Percentiles rank a stretch among this genome's conserved stretches.
These are phyloP conservation scores for Umbelopsis vinacea DNA, from an alignment of 192 early-diverging fungal species.

Conservation along the genomic window DNA sequence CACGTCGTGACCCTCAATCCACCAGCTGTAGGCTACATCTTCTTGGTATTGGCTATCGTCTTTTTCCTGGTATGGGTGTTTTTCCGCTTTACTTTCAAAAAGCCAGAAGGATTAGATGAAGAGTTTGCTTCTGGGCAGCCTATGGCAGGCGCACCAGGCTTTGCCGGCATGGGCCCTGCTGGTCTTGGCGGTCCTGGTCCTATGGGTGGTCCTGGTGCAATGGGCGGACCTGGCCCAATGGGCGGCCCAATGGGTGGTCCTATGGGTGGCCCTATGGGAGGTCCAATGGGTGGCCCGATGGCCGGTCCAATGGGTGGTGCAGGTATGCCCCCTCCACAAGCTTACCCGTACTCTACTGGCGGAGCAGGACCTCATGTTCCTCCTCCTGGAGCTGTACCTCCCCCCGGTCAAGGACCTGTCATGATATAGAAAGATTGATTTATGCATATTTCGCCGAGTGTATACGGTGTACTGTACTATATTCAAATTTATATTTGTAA, in stretches of 20 bases:
- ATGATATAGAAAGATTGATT: background rate
- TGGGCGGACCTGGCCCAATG: background rate
- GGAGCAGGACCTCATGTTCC: background rate
- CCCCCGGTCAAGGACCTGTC: no score
- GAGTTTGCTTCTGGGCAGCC: no score
- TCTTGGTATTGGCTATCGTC: background rate
- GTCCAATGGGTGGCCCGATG: background rate
- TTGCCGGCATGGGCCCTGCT: no score
- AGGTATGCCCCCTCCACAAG: background rate
- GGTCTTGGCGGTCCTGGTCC: background rate
- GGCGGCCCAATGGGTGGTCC: background rate
- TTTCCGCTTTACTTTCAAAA: background rate
- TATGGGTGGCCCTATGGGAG: background rate
- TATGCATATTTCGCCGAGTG: background rate
- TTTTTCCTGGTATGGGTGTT: slow-evolving; percentile 3
- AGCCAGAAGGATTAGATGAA: background rate
- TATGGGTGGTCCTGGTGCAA: background rate
- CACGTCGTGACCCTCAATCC: background rate
- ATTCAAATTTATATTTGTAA: no score
- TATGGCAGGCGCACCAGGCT: no score
- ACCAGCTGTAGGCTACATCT: background rate
- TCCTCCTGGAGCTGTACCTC: no score
- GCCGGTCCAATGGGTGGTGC: background rate
- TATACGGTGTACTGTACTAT: no score
- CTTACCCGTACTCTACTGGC: background rate